A percentile compares a stretch with the other conserved stretches of the same genome.
Conservation (phyloP, 805 yeast species). For the Suhomyces emberorum region DNA sequence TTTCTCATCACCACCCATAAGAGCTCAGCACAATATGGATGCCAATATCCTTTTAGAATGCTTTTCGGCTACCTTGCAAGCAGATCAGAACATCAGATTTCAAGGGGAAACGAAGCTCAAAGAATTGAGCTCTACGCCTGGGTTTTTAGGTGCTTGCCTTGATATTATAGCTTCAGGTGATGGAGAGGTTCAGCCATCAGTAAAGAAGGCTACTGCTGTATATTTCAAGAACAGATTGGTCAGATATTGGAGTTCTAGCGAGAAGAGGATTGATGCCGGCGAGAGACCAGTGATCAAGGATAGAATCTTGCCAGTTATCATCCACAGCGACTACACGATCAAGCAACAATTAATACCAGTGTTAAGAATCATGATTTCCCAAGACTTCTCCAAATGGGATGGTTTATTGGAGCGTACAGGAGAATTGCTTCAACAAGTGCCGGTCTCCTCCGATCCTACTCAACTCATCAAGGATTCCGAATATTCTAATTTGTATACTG, state of each 20-base stretch:
- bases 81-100: constrained; percentile 56
- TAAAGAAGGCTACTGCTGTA: constrained; percentile 73
- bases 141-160: constrained; percentile 79
- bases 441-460: constrained; percentile 6
- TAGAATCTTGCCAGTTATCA: constrained; percentile 57
- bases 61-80: constrained; percentile 74
- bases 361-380: constrained; percentile 23
- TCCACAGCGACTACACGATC: constrained; percentile 29
- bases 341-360: constrained; percentile 26
- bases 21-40: constrained; percentile 49
- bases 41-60: constrained; percentile 64
- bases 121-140: constrained; percentile 55
- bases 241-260: constrained; percentile 51
- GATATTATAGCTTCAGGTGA: constrained; percentile 61
- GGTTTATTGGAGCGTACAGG: constrained; percentile 32
- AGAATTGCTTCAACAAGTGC: constrained; percentile 26
- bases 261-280: constrained; percentile 50
- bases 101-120: constrained; percentile 69
- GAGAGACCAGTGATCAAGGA: constrained; percentile 76
- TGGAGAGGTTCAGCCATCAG: constrained; percentile 21
- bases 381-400: constrained; percentile 39
- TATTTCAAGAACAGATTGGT: constrained; percentile 74
- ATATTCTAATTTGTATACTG: constrained; percentile 49
- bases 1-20: constrained; percentile 1
- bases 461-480: constrained; percentile 14